Base-by-base conservation (phyloP, 164 flowering plant genomes). In the Taxillus chinensis region DNA sequence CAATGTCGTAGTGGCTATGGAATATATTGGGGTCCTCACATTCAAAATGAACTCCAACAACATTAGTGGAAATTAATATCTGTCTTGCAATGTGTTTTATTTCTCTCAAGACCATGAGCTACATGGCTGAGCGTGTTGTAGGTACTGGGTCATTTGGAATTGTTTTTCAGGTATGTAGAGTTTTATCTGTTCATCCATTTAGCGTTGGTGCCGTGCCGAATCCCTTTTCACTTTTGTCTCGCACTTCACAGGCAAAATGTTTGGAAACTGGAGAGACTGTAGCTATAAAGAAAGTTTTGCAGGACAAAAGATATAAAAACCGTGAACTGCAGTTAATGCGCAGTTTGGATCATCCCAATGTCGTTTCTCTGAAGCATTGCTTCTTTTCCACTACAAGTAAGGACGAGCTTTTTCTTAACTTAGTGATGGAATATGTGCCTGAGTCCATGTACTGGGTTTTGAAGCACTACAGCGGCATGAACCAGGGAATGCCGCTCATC, bases 121-220 rank as follows among this genome's bases (percentile, higher is more conserved):
- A 55, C 40, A 55, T 55, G 58, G 58, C 58, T 7, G 58, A 55
- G 58, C 58, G 58, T 55, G 58, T 55, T 55, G 58, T 55, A 11
- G 58, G 58, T 5, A 55, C 58, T 7, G 58, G 58, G 8, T 55
- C 58, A n/a, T 55, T 55, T 55, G 58, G 58, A 55, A 55, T 55
- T 55, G 58, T 55, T 3, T 55, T 55, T 55, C 58, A 55, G 58
- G 58, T 55, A 38, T 55, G 58, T 7, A 17, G 13, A 17, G 7
- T 3, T 55, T 8, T 15, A 17, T 55, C 16, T 14, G 52, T 49
- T 10, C 1, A 14, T 49, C 12, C 10, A 49, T 49, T 9, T 10
- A 14, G 27, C 27, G 27, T 27, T 27, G 27, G 27, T 27, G 27
- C 52, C 52, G 27, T 27, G 27, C 52, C 52, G 12, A 49, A 9